Evolutionary conservation across 108 stramenopile species (phyloP), one percentile per base, ranked within the genome.

Genomic region (Schizochytrium sp.): DNA sequence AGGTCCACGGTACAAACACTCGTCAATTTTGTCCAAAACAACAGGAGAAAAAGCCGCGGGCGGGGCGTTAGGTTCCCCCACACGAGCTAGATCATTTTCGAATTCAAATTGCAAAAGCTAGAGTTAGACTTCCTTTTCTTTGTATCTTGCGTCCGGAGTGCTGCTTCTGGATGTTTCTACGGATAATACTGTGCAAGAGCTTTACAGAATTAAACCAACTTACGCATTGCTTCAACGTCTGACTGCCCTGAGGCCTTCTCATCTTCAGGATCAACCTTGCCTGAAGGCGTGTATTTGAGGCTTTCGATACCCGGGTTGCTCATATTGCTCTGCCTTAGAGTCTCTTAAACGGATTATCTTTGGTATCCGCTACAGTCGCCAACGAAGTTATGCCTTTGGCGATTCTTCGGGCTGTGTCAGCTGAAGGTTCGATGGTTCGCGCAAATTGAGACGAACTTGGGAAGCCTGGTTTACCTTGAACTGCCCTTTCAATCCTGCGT

Each of bases 51-150:
- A 83, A 13, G 47, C 45, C 47, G 53, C 53, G 10, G 76, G 76
- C 76, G 76, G 76, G 50, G 49, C 76, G 47, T 55, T 55, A 7
- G 76, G 76, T 28, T 83, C 76, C 28, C 76, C 76, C 50, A 83
- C 76, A 1, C 76, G 47, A n/a, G 76, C 76, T 83, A 28, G 28
- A 28, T 28, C 28, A 28, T 28, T 28, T 28, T 28, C 28, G 28
- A 28, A 28, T 28, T 28, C 28, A 28, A 28, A 28, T 28, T 28
- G 28, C 28, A 28, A 28, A 28, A 28, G 28, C 28, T 28, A 28
- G 28, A 28, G 28, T 28, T 28, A 28, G 28, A 28, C 57, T 58
- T 58, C 57, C 10, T 58, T 17, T 58, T 58, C 57, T 58, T 58
- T 10, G 57, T 60, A 60, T n/a, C 59, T 60, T n/a, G 28, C 59